Percentiles rank a stretch among this genome's conserved stretches.
These are phyloP conservation scores for Crataegus laevigata DNA, from an alignment of 306 rosid genomes.

Conservation along the genomic window DNA sequence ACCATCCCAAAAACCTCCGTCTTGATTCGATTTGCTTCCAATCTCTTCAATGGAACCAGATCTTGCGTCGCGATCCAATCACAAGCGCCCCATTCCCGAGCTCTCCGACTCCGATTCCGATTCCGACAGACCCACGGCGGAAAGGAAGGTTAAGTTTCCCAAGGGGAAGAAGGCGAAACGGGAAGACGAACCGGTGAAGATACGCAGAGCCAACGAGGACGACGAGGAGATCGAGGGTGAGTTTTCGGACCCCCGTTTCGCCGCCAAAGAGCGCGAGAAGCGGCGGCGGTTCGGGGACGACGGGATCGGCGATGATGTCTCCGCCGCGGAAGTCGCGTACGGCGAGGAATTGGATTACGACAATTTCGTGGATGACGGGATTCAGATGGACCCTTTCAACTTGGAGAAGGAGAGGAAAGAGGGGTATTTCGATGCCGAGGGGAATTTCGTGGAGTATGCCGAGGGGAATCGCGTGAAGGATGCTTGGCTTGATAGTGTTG, in stretches of 20 bases:
- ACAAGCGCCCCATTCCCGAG: not conserved
- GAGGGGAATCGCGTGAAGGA: conserved; percentile 53
- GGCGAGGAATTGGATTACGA: conserved; percentile 31
- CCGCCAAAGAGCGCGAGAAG: conserved; percentile 63
- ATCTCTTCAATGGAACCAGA: not conserved
- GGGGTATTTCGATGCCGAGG: conserved; percentile 78
- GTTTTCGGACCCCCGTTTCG: conserved; percentile 32
- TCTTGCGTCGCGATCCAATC: not conserved
- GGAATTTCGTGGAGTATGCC: conserved; percentile 78
- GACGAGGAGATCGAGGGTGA: conserved; percentile 5
- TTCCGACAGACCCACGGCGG: not conserved
- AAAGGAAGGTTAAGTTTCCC: conserved; percentile 73
- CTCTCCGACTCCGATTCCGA: not conserved
- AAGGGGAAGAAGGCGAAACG: conserved; percentile 77
- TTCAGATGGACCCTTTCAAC: conserved; percentile 90
- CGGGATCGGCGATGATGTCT: conserved; percentile 29
- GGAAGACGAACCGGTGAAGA: conserved; percentile 35
- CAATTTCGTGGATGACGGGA: conserved; percentile 65
- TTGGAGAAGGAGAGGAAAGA: conserved; percentile 59
- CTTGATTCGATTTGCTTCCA: not conserved
- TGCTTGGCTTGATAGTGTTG: conserved; percentile 8
- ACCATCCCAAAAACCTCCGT: not conserved
- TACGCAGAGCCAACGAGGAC: conserved; percentile 29
- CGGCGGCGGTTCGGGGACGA: conserved; percentile 36
- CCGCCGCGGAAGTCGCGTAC: conserved; percentile 55